Evolutionary conservation across 345 rosid species (phyloP).

Genomic region (Garcia nutans): DNA sequence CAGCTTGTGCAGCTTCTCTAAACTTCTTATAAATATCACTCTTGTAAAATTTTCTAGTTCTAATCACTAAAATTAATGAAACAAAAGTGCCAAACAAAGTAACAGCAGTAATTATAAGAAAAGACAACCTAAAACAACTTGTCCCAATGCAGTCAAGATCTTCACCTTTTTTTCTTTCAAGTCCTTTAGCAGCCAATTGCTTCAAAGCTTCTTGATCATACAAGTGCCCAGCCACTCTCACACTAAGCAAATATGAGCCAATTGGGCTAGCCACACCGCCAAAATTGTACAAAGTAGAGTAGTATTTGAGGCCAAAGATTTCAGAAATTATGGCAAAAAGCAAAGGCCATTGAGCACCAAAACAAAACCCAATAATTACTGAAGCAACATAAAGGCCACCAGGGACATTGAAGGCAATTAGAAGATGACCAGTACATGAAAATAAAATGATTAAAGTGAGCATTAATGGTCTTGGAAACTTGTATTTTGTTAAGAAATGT

Average conservation of each 20-base stretch:
- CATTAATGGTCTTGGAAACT: constrained; percentile 47
- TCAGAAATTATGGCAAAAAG: constrained; percentile 65
- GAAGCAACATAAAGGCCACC: constrained; percentile 54
- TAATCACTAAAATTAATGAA: constrained; percentile 48
- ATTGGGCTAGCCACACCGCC: constrained; percentile 63
- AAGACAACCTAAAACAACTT: constrained; percentile 54
- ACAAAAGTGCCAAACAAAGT: constrained; percentile 51
- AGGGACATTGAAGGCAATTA: constrained; percentile 46
- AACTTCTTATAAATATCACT: constrained; percentile 64
- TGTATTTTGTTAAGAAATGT: constrained; percentile 41
- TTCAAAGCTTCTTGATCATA: constrained; percentile 54
- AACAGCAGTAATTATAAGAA: constrained; percentile 47
- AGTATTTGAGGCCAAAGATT: constrained; percentile 62
- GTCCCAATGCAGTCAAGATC: constrained; percentile 49
- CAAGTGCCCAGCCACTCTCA: constrained; percentile 48
- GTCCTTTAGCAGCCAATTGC: constrained; percentile 44
- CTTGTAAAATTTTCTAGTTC: constrained; percentile 61
- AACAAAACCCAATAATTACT: constrained; percentile 51
- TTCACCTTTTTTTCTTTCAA: constrained; percentile 19
- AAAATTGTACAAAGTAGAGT: constrained; percentile 58
- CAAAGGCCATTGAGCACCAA: constrained; percentile 59
- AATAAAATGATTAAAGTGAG: constrained; percentile 45
- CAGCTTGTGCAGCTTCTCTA: constrained; percentile 41
- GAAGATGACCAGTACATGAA: constrained; percentile 50
- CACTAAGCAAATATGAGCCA: constrained; percentile 57